phyloP scores from a whole-genome alignment of 495 filamentous ascomycete species.

The Trichoderma gamsii region DNA sequence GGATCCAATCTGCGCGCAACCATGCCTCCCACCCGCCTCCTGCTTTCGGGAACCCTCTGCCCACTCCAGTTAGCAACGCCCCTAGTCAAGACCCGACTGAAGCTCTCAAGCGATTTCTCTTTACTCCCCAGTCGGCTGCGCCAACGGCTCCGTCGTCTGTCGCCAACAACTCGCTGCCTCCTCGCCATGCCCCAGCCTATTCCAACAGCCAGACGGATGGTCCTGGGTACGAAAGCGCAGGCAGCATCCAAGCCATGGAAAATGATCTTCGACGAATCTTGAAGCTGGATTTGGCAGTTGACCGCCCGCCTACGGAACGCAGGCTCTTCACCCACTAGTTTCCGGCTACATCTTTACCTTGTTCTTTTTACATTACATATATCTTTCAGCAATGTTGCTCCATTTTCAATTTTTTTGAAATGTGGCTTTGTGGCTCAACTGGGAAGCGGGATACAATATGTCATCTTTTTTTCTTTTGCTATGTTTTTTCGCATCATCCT shows the following conservation, averaged over 20 bases:
- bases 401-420: constrained; percentile 18
- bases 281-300: constrained; percentile 33
- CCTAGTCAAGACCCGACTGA: constrained; percentile 24
- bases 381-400: constrained; percentile 16
- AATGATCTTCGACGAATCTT: constrained; percentile 45
- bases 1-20: constrained; percentile 50
- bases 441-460: neutral
- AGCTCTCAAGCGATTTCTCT: constrained; percentile 31
- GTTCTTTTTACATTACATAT: neutral
- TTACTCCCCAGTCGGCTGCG: neutral
- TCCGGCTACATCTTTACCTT: constrained; percentile 11
- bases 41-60: constrained; percentile 17
- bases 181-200: neutral
- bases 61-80: constrained; percentile 18
- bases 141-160: neutral
- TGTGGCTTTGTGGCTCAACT: neutral
- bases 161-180: neutral
- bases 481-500: constrained; percentile 10
- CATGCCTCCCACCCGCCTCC: constrained; percentile 10
- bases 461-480: neutral
- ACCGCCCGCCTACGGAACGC: constrained; percentile 16
- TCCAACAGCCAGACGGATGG: constrained; percentile 14
- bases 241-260: constrained; percentile 33
- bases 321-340: constrained; percentile 19
- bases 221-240: neutral